These are phyloP conservation scores for Wilhelminamyces savonicus DNA, from an alignment of 805 yeast species.

Conservation along the genomic window DNA sequence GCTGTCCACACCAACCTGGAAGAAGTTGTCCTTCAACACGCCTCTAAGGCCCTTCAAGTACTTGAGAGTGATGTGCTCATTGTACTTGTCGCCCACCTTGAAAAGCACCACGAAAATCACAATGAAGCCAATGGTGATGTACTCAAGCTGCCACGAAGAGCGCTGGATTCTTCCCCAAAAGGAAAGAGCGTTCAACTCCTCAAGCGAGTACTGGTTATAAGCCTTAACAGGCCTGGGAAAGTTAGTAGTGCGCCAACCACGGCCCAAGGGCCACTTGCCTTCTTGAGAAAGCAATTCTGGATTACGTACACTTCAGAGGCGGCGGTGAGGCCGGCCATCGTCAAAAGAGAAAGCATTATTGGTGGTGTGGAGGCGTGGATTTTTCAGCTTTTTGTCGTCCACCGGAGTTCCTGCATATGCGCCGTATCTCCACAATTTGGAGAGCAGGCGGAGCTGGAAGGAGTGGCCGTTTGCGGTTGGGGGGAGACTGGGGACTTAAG, in stretches of 20 bases:
- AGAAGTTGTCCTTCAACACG: slow-evolving; percentile 61
- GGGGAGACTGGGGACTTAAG: too few relatives aligned
- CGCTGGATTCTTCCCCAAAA: slow-evolving; percentile 48
- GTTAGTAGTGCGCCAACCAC: too few relatives aligned
- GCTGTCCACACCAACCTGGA: slow-evolving; percentile 60
- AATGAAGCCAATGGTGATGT: slow-evolving; percentile 47
- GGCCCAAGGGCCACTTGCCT: too few relatives aligned
- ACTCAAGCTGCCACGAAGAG: slow-evolving; percentile 78
- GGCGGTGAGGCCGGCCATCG: neutral
- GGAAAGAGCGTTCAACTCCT: slow-evolving; percentile 55
- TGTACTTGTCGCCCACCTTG: slow-evolving; percentile 54
- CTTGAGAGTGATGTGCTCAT: slow-evolving; percentile 47
- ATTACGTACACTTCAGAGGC: neutral
- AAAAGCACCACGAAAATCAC: slow-evolving; percentile 43
- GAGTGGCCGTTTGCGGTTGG: too few relatives aligned
- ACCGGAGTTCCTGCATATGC: too few relatives aligned
- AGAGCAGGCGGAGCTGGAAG: too few relatives aligned
- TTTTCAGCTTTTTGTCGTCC: neutral
- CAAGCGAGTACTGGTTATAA: slow-evolving; percentile 29
- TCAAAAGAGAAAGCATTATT: neutral
- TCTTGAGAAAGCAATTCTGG: neutral
- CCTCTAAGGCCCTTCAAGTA: slow-evolving; percentile 47
- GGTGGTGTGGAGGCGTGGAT: neutral
- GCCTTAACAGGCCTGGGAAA: slow-evolving; percentile 5
- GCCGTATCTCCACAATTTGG: too few relatives aligned